Percentiles rank a stretch among this genome's conserved stretches.
Evolutionary conservation across 441 rosid genomes (phyloP).

Genomic region (Erysimum pusillum): DNA sequence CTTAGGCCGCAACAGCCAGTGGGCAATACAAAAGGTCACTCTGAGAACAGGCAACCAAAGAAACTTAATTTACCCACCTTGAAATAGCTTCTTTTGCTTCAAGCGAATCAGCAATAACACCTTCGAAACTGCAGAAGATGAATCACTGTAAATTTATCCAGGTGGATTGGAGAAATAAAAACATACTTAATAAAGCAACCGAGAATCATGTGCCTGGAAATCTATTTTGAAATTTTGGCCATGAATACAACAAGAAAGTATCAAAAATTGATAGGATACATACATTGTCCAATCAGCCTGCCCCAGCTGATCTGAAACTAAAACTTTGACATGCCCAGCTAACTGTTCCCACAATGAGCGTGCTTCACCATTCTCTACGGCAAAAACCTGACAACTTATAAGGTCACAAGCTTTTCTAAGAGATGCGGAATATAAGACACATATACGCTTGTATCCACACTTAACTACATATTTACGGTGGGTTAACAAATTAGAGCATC

Average conservation of each 20-base stretch:
- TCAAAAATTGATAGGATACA: slow-evolving; percentile 41
- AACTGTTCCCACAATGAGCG: slow-evolving; percentile 74
- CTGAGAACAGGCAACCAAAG: slow-evolving; percentile 32
- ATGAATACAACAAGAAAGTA: slow-evolving; percentile 29
- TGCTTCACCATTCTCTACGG: slow-evolving; percentile 69
- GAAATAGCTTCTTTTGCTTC: slow-evolving; percentile 84
- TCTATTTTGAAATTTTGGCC: slow-evolving; percentile 19
- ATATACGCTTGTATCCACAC: slow-evolving; percentile 26
- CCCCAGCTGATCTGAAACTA: slow-evolving; percentile 61
- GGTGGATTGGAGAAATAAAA: slow-evolving; percentile 28
- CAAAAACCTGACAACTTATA: slow-evolving; percentile 72
- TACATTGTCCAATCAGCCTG: slow-evolving; percentile 93
- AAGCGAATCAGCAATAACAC: slow-evolving; percentile 82
- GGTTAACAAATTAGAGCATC: slow-evolving; percentile 31
- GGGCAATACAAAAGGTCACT: slow-evolving; percentile 30
- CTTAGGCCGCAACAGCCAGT: slow-evolving; percentile 25
- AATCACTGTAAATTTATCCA: slow-evolving; percentile 41
- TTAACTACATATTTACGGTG: slow-evolving; percentile 27
- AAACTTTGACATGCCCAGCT: slow-evolving; percentile 60
- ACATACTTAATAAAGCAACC: slow-evolving; percentile 31
- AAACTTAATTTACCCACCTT: slow-evolving; percentile 60
- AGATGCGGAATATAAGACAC: slow-evolving; percentile 31
- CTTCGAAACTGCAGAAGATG: slow-evolving; percentile 80
- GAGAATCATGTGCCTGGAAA: slow-evolving; percentile 31
- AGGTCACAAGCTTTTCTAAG: slow-evolving; percentile 54